Evolutionary conservation across 2,329 filamentous ascomycete species (phyloP).

Genomic region (Zopfia rhizophila): DNA sequence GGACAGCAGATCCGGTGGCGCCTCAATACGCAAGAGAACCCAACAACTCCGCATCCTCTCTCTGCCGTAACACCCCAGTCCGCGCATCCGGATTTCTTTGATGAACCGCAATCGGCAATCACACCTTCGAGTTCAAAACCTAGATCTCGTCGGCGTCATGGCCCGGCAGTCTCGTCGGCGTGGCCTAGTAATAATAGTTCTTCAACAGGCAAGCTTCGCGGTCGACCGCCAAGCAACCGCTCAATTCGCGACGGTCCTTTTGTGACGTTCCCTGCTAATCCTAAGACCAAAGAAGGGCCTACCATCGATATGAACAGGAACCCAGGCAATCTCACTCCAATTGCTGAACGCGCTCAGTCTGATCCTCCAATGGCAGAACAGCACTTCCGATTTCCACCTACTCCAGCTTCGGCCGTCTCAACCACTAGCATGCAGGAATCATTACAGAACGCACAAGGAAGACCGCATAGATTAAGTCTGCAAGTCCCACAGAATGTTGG

Average conservation of each 20-base stretch:
- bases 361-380: slow-evolving; percentile 49
- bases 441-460: slow-evolving; percentile 36
- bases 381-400: slow-evolving; percentile 52
- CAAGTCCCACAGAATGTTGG: slow-evolving; percentile 71
- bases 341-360: slow-evolving; percentile 55
- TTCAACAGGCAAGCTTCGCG: slow-evolving; percentile 76
- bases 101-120: slow-evolving; percentile 78
- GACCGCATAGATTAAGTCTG: slow-evolving; percentile 66
- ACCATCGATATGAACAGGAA: slow-evolving; percentile 58
- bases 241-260: slow-evolving; percentile 74
- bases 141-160: slow-evolving; percentile 72
- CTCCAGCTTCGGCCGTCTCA: slow-evolving; percentile 50
- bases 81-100: slow-evolving; percentile 59
- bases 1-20: slow-evolving; percentile 59
- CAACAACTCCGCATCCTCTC: slow-evolving; percentile 76
- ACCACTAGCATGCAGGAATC: slow-evolving; percentile 37
- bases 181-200: slow-evolving; percentile 77
- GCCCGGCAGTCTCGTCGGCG: slow-evolving; percentile 88
- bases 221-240: slow-evolving; percentile 80
- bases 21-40: slow-evolving; percentile 68
- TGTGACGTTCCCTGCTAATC: slow-evolving; percentile 74
- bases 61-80: slow-evolving; percentile 79
- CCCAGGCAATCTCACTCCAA: slow-evolving; percentile 54
- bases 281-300: slow-evolving; percentile 59
- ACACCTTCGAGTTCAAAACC: slow-evolving; percentile 68